Base-by-base conservation (phyloP, 2,329 filamentous ascomycete species). In the Chaetomiaceae sp. region DNA sequence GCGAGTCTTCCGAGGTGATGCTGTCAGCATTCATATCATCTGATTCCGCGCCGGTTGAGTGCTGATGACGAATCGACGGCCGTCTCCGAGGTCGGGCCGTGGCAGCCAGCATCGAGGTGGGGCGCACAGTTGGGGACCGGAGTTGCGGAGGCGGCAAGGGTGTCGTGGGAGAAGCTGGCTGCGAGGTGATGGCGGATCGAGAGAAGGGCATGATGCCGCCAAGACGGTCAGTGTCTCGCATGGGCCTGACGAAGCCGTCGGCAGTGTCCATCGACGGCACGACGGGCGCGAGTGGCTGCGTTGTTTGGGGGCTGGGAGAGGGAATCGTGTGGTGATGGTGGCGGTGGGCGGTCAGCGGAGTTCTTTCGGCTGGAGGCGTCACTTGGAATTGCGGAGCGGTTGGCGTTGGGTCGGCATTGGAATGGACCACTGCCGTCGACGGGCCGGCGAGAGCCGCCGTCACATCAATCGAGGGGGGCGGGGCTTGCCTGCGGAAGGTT, bases 131-230 rank as follows among this genome's bases (percentile, higher is more conserved):
- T 6, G 80, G 78, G 33, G 82, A 81, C 64, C 76, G 69, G 56
- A 79, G 67, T 71, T 86, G 84, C 23, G 84, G 75, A 1, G 86
- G 83, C 43, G 86, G 86, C 40, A 88, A 78, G 14, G 91, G 91
- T 1, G 91, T 95, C 6, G 89, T 94, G 1, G 91, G 91, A 12
- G 91, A 96, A 53, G 91, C 88, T 8, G 94, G 94, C 67, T 95
- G 91, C n/a, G 92, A 96, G 38, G 81, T 80, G 50, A 91, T 73
- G 49, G 87, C 85, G 11, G 80, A 77, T 58, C 87, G 81, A 50
- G 85, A 75, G 37, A 85, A 80, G 6, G 87, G 82, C 40, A 86
- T 77, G 85, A 94, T 95, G 48, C 88, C 94, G 43, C 87, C 89
- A 54, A 94, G 79, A 55, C 91, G 84, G 67, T 97, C 90, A 40